Base-by-base conservation (phyloP, 1,139 yeast species). In the Saccharomyces pastorianus region DNA sequence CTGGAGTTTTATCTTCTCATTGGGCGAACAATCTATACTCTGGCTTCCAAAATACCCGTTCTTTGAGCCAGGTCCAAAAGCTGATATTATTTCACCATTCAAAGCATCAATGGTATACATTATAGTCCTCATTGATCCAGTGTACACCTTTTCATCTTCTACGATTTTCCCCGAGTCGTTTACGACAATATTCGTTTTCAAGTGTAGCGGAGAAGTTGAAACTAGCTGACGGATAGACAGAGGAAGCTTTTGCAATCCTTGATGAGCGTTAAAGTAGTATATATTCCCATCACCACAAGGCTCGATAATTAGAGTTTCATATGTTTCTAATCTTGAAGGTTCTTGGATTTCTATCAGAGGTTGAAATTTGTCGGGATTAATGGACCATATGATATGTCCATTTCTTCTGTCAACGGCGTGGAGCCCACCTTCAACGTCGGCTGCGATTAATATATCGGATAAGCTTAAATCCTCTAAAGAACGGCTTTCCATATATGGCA, bases 121-220 rank as follows among this genome's bases (percentile, higher is more conserved):
- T 0, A 91, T 83, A 0, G 98, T 84, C 51, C 78, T 81, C 57
- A 95, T 76, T 4, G 84, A 78, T 1, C 99, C 99, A 0, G 97
- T 91, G 69, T 90, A 93, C 3, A 90, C 81, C 64, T 88, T 89
- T 66, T 90, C 95, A 64, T 89, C 96, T 20, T 90, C 95, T 4
- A 65, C 47, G 1, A 58, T 49, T 3, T 67, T 63, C 2, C 71
- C 71, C 6, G 56, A 27, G 11, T 64, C 64, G 56, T 78, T 78
- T 25, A 77, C 66, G 5, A 64, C 61, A n/a, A 68, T 54, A 20
- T 65, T 56, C 5, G 71, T 65, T 32, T 76, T 76, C 20, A 85
- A 69, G 4, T 87, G 82, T 66, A 87, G 85, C 0, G 99, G 99
- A 3, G 96, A 87, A 61, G 88, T 87, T 59, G 82, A 70, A 0